phyloP scores from a whole-genome alignment of 805 yeast genomes.

The Barnettozyma wickerhamii region DNA sequence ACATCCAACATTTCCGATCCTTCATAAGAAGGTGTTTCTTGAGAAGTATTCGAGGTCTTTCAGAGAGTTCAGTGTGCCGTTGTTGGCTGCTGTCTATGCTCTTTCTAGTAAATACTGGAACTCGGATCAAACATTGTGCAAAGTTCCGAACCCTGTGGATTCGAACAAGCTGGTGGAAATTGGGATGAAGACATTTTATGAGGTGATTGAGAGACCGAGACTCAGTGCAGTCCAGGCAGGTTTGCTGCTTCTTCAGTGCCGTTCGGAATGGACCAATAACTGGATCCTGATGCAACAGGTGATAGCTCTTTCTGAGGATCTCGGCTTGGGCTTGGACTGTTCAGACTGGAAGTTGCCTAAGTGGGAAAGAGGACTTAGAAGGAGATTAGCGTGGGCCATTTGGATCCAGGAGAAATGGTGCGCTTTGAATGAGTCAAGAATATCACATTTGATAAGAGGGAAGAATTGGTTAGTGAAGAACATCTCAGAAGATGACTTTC shows the following conservation, averaged over 20 bases:
- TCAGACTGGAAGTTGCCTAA: constrained; percentile 87
- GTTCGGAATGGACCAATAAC: constrained; percentile 56
- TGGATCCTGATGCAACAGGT: constrained; percentile 88
- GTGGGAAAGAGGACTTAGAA: constrained; percentile 90
- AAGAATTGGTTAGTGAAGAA: constrained; percentile 76
- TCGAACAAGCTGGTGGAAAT: constrained; percentile 63
- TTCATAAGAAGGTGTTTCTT: constrained; percentile 86
- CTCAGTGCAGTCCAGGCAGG: constrained; percentile 92
- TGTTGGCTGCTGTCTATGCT: constrained; percentile 85
- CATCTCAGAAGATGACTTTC: constrained; percentile 69
- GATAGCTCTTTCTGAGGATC: constrained; percentile 82
- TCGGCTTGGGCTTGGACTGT: constrained; percentile 90
- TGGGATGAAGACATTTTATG: constrained; percentile 61
- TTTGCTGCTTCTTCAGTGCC: constrained; percentile 60
- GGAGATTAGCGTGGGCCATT: constrained; percentile 94
- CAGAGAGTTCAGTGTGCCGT: constrained; percentile 86
- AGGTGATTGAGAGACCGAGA: constrained; percentile 81
- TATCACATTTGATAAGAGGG: constrained; percentile 71
- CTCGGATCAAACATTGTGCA: constrained; percentile 58
- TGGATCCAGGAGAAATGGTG: constrained; percentile 92
- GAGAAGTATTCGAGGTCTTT: constrained; percentile 91
- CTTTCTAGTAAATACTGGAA: constrained; percentile 96
- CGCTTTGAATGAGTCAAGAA: constrained; percentile 73
- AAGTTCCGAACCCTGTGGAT: constrained; percentile 70
- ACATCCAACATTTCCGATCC: constrained; percentile 88